Percentiles rank a stretch among this genome's conserved stretches.
These are phyloP conservation scores for Teratosphaeria viscida DNA, from an alignment of 2,329 filamentous ascomycete genomes.

Conservation along the genomic window DNA sequence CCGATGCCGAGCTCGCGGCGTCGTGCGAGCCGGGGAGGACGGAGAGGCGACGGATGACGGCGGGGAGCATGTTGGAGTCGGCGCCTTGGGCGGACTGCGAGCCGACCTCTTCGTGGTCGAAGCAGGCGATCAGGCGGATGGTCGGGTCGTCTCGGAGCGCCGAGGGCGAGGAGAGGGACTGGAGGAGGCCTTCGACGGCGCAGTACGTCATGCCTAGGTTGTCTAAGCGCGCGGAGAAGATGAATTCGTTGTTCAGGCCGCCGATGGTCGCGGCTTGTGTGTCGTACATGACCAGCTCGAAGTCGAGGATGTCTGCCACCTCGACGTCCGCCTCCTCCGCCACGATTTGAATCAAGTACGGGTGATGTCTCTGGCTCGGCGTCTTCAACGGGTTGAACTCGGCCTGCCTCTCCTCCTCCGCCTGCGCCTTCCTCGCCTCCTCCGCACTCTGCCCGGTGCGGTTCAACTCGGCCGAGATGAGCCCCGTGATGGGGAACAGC, in stretches of 20 bases:
- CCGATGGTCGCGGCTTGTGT: conserved; percentile 84
- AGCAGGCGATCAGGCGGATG: conserved; percentile 87
- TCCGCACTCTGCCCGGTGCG: conserved; percentile 48
- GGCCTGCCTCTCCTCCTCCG: conserved; percentile 28
- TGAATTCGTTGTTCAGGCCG: conserved; percentile 83
- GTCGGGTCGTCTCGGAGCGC: conserved; percentile 65
- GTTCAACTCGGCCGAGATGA: conserved; percentile 82
- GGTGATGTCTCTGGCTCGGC: conserved; percentile 75
- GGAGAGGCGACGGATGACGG: conserved; percentile 76
- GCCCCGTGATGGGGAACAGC: conserved; percentile 82
- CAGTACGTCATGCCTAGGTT: conserved; percentile 97
- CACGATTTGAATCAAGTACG: conserved; percentile 74
- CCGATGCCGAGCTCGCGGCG: conserved; percentile 43
- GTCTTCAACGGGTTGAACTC: conserved; percentile 61
- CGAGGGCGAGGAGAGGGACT: conserved; percentile 55
- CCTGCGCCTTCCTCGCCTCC: conserved; percentile 34
- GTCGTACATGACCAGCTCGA: conserved; percentile 94
- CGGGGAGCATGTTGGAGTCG: conserved; percentile 80
- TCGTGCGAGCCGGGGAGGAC: conserved; percentile 58
- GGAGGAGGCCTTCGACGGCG: conserved; percentile 72
- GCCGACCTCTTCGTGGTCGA: conserved; percentile 97
- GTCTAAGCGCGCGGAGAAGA: conserved; percentile 91
- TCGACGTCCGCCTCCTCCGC: conserved; percentile 65
- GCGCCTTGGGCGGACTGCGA: conserved; percentile 87
- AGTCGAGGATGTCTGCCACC: conserved; percentile 70